Conservation (phyloP, 2,329 filamentous ascomycete species). For the Trichophyton rubrum region DNA sequence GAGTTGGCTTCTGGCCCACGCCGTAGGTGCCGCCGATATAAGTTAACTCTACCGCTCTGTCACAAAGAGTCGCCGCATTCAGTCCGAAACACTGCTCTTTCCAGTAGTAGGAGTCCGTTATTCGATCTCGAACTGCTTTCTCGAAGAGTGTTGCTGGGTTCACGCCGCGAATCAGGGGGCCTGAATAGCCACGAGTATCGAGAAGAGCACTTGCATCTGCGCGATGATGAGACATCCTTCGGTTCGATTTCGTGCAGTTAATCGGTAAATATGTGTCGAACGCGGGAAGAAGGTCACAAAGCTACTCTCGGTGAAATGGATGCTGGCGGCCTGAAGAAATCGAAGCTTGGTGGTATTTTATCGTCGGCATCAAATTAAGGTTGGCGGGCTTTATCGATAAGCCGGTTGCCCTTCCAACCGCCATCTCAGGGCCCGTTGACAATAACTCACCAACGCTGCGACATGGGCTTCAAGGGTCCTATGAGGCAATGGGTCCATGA, state of each 20-base stretch:
- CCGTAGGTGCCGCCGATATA: conserved; percentile 86
- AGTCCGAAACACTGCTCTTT: conserved; percentile 97
- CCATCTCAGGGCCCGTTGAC: background rate
- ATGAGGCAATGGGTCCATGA: background rate
- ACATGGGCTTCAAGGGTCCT: background rate
- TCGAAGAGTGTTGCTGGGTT: conserved; percentile 95
- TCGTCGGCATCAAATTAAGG: background rate
- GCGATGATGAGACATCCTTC: conserved; percentile 45
- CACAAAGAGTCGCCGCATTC: conserved; percentile 68
- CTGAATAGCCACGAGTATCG: conserved; percentile 76
- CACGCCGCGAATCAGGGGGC: conserved; percentile 68
- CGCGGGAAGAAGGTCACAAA: no score
- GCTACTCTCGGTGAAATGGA: background rate
- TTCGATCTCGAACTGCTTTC: conserved; percentile 88
- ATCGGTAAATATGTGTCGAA: background rate
- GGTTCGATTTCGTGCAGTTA: background rate
- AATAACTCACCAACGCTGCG: background rate
- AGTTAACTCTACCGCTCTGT: conserved; percentile 72
- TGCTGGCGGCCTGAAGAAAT: background rate
- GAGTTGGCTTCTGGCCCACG: conserved; percentile 66
- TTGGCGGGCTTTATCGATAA: conserved; percentile 25
- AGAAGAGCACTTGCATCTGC: conserved; percentile 68
- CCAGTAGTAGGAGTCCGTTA: conserved; percentile 93
- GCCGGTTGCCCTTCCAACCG: conserved; percentile 23
- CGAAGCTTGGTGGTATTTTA: background rate